Conservation (phyloP, 768 basidiomycete species). For the Kwoniella sp. region DNA sequence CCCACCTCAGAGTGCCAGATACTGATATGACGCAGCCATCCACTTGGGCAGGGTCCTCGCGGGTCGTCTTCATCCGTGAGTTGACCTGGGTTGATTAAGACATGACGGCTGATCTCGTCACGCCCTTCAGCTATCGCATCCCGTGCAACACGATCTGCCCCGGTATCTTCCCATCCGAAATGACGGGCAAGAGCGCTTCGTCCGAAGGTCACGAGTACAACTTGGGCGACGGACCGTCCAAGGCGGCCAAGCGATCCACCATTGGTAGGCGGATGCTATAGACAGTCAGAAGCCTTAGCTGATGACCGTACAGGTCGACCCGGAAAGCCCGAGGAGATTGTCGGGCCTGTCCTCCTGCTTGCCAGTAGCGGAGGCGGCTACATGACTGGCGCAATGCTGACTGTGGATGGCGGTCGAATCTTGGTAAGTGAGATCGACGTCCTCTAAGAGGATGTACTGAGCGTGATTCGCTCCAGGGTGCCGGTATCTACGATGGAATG, state of each 20-base stretch:
- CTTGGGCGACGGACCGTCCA: conserved; percentile 16
- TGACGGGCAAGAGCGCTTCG: conserved; percentile 33
- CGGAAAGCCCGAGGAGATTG: conserved; percentile 46
- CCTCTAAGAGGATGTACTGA: too few relatives aligned
- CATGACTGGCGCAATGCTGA: conserved; percentile 36
- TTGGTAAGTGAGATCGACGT: too few relatives aligned
- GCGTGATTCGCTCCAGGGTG: conserved; percentile 3
- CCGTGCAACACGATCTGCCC: conserved; percentile 41
- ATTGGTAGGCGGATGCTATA: conserved; percentile 13
- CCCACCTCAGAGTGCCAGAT: background rate
- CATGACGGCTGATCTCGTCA: background rate
- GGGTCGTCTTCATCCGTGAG: conserved; percentile 40
- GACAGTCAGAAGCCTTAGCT: background rate
- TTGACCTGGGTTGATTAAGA: background rate
- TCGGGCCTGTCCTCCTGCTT: conserved; percentile 42
- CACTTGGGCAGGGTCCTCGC: conserved; percentile 35
- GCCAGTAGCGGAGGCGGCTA: conserved; percentile 36
- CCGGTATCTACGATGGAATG: conserved; percentile 25
- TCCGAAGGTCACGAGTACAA: conserved; percentile 19
- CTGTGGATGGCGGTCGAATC: conserved; percentile 40
- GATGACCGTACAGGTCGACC: conserved; percentile 27
- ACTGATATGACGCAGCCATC: conserved; percentile 10
- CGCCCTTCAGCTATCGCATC: background rate
- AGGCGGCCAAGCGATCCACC: conserved; percentile 22
- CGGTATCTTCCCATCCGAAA: conserved; percentile 48